Conservation (phyloP, 1,284 basidiomycete species). For the Austroboletus rostrupii region DNA sequence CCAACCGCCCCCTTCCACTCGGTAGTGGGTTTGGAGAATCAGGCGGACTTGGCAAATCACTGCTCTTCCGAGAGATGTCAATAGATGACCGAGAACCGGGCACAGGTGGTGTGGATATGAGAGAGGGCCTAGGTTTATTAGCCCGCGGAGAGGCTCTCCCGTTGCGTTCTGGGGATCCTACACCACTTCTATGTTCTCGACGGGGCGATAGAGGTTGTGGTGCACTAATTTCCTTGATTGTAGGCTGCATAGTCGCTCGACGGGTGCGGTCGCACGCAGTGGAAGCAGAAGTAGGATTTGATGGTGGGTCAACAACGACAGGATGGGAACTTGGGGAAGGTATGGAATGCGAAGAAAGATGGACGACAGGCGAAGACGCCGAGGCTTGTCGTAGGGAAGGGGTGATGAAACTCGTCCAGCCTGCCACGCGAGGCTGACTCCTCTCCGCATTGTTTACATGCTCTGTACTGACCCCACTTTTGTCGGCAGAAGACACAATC, state of each 20-base stretch:
- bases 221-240: constrained; percentile 39
- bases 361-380: constrained; percentile 67
- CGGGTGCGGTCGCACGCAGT: constrained; percentile 41
- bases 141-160: constrained; percentile 23
- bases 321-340: constrained; percentile 51
- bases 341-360: constrained; percentile 50
- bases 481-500: constrained; percentile 28
- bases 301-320: constrained; percentile 45
- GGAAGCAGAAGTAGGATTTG: constrained; percentile 39
- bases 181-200: constrained; percentile 24
- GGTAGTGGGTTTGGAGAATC: constrained; percentile 46
- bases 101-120: constrained; percentile 33
- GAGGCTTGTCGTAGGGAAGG: constrained; percentile 66
- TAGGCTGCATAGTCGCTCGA: constrained; percentile 39
- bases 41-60: constrained; percentile 42
- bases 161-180: constrained; percentile 22
- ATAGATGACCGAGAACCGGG: constrained; percentile 27
- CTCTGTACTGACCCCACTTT: constrained; percentile 31
- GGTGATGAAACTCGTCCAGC: constrained; percentile 53
- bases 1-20: constrained; percentile 38
- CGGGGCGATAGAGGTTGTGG: constrained; percentile 38
- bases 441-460: constrained; percentile 36
- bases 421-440: constrained; percentile 44
- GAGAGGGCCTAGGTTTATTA: constrained; percentile 34
- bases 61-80: constrained; percentile 27